These are phyloP conservation scores for Aspergillus glaucus DNA, from an alignment of 2,329 filamentous ascomycete genomes.

Conservation along the genomic window DNA sequence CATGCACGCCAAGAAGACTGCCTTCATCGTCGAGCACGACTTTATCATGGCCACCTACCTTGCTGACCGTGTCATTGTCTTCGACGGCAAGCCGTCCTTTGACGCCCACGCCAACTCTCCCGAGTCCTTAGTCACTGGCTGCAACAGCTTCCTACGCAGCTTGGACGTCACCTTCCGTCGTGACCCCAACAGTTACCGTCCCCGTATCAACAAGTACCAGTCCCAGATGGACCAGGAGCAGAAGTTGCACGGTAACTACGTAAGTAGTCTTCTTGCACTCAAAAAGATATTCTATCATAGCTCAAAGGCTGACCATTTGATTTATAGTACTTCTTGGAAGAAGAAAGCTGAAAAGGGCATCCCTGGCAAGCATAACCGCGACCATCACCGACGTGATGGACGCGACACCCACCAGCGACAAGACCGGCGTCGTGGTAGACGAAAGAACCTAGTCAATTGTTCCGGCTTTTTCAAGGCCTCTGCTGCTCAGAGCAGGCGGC, in stretches of 20 bases:
- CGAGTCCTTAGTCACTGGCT: constrained; percentile 87
- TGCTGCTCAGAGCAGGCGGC: constrained; percentile 24
- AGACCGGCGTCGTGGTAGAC: constrained; percentile 23
- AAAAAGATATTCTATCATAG: neutral
- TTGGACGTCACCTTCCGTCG: constrained; percentile 97
- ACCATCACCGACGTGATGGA: constrained; percentile 30
- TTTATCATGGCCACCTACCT: constrained; percentile 90
- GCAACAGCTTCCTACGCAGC: constrained; percentile 95
- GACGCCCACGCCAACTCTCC: constrained; percentile 82
- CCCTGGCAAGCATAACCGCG: constrained; percentile 35
- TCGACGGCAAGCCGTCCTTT: constrained; percentile 87
- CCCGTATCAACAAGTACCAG: constrained; percentile 96
- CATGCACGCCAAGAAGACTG: constrained; percentile 99
- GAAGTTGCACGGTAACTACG: constrained; percentile 87
- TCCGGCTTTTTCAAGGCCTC: constrained; percentile 40
- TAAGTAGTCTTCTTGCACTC: constrained; percentile 28
- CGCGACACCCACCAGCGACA: constrained; percentile 31
- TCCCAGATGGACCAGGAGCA: constrained; percentile 97
- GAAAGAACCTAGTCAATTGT: constrained; percentile 32
- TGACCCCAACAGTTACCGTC: constrained; percentile 90
- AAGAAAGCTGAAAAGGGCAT: constrained; percentile 66
- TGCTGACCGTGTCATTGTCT: constrained; percentile 95
- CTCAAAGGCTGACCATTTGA: constrained; percentile 4
- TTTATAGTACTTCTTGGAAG: constrained; percentile 85
- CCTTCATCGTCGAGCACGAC: constrained; percentile 99